A percentile compares a stretch with the other conserved stretches of the same genome.
Conservation (phyloP, 768 basidiomycete genomes). For the Filobasidium floriforme region DNA sequence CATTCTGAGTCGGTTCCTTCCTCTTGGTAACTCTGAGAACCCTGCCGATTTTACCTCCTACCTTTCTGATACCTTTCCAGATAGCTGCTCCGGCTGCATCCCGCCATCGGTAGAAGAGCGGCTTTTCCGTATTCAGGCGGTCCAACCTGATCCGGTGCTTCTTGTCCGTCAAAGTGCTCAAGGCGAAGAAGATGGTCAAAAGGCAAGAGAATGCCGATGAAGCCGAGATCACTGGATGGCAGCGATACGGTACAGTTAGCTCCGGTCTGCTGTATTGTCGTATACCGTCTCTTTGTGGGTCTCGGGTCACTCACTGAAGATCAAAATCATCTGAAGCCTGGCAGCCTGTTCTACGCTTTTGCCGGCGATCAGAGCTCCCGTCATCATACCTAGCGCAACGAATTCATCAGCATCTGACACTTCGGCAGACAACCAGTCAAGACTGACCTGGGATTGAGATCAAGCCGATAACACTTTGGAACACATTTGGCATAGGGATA, state of each 20-base stretch:
- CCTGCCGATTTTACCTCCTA: constrained; percentile 12
- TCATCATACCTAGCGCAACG: constrained; percentile 64
- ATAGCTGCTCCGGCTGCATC: constrained; percentile 23
- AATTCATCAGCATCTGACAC: too few relatives aligned
- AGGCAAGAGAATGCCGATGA: constrained; percentile 66
- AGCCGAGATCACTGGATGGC: constrained; percentile 60
- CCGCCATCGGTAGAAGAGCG: constrained; percentile 36
- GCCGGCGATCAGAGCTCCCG: constrained; percentile 80
- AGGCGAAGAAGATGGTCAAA: constrained; percentile 56
- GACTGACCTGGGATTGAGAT: constrained; percentile 41
- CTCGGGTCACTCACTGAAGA: constrained; percentile 54
- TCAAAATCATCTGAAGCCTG: constrained; percentile 81
- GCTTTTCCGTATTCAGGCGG: constrained; percentile 37
- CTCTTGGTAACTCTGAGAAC: neutral
- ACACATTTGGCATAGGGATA: neutral
- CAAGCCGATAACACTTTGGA: constrained; percentile 41
- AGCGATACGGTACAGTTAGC: neutral
- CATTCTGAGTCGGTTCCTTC: neutral
- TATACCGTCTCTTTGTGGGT: neutral
- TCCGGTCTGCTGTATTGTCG: too few relatives aligned
- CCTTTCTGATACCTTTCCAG: constrained; percentile 32
- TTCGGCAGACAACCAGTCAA: neutral
- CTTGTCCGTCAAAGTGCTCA: constrained; percentile 59
- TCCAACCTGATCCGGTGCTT: constrained; percentile 44
- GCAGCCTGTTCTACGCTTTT: constrained; percentile 77